A percentile compares a stretch with the other conserved stretches of the same genome.
Conservation (phyloP, 805 yeast genomes). For the Metschnikowia cerradonensis region DNA sequence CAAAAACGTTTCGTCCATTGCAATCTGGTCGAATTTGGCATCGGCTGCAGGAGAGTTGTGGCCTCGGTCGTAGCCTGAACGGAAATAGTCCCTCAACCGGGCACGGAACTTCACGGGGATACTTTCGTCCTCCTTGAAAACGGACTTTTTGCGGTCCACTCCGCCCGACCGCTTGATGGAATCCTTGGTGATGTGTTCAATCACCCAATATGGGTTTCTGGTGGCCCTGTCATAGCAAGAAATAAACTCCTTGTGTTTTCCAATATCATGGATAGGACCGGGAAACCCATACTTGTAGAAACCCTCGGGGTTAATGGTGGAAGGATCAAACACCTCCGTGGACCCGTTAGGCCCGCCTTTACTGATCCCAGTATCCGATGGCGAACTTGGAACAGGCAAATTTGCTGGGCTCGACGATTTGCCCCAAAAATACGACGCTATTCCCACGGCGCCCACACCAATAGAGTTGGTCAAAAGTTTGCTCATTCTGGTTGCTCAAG, state of each 20-base stretch:
- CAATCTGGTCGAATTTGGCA: constrained; percentile 83
- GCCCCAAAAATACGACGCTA: constrained; percentile 42
- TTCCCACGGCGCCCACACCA: constrained; percentile 38
- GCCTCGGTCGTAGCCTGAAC: constrained; percentile 95
- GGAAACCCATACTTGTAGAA: constrained; percentile 93
- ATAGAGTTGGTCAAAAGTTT: constrained; percentile 26
- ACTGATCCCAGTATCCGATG: constrained; percentile 10
- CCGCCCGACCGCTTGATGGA: constrained; percentile 49
- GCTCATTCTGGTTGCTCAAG: constrained; percentile 15
- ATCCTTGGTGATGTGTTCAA: constrained; percentile 81
- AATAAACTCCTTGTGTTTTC: constrained; percentile 68
- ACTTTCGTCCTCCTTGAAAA: constrained; percentile 81
- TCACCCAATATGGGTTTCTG: constrained; percentile 84
- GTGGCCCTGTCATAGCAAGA: constrained; percentile 82
- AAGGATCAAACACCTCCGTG: constrained; percentile 23
- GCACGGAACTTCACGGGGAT: constrained; percentile 79
- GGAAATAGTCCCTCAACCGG: constrained; percentile 76
- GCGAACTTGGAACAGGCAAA: constrained; percentile 4
- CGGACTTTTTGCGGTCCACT: constrained; percentile 75
- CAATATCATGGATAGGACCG: constrained; percentile 87
- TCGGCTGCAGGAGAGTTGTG: constrained; percentile 98
- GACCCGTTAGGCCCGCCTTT: constrained; percentile 1
- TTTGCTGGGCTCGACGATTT: constrained; percentile 21
- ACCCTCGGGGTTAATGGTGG: constrained; percentile 62
- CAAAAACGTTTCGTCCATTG: constrained; percentile 93